phyloP scores from a whole-genome alignment of 2,329 filamentous ascomycete genomes.

The Aspergillus udagawae region DNA sequence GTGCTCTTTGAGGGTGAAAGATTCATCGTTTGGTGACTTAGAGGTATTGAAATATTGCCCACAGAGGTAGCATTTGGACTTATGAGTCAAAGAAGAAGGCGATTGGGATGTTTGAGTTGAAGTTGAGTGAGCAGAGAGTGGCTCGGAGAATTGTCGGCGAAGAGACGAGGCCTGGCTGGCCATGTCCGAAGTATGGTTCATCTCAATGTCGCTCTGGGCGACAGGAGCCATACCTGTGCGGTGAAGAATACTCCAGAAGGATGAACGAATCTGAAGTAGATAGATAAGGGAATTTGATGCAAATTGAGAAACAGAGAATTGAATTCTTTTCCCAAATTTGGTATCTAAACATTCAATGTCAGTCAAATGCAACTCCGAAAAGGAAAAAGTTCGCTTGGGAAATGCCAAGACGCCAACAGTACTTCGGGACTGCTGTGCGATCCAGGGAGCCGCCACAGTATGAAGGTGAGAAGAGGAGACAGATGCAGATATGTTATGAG shows the following conservation, averaged over 20 bases:
- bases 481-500: conserved; percentile 1
- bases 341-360: conserved; percentile 26
- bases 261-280: conserved; percentile 2
- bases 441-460: conserved; percentile 7
- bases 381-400: conserved; percentile 31
- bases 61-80: conserved; percentile 35
- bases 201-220: conserved; percentile 31
- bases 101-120: conserved; percentile 35
- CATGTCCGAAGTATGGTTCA: conserved; percentile 34
- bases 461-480: conserved; percentile 3
- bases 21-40: conserved; percentile 22
- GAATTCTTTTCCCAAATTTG: conserved; percentile 8
- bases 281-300: neutral
- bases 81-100: conserved; percentile 23
- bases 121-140: conserved; percentile 29
- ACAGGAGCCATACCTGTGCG: conserved; percentile 28
- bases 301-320: neutral
- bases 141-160: conserved; percentile 39
- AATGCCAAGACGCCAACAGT: conserved; percentile 30
- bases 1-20: conserved; percentile 28
- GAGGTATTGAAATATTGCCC: conserved; percentile 24
- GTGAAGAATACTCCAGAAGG: conserved; percentile 5
- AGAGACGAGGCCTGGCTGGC: conserved; percentile 35
- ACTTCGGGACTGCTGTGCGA: conserved; percentile 12
- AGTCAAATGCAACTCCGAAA: conserved; percentile 17